These are phyloP conservation scores for Brassica hybrid DNA, from an alignment of 441 rosid species.

Conservation along the genomic window DNA sequence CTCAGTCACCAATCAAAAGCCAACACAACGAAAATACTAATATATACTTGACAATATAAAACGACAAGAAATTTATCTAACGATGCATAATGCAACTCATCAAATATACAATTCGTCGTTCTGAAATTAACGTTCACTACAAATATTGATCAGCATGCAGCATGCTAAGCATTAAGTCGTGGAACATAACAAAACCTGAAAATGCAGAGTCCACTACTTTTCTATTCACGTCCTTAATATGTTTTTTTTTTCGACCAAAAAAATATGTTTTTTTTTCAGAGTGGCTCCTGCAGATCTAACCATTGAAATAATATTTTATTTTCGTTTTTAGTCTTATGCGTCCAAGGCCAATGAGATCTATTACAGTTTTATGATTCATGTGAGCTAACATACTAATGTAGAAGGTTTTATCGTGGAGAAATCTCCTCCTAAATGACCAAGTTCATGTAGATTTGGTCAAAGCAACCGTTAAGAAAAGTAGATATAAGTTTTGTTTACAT, in stretches of 20 bases:
- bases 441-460: slow-evolving; percentile 14
- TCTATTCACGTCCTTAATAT: neutral
- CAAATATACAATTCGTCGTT: neutral
- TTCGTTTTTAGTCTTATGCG: neutral
- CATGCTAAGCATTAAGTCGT: too few relatives aligned
- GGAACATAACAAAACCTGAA: too few relatives aligned
- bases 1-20: neutral
- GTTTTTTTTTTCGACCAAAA: too few relatives aligned
- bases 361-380: neutral
- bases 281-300: slow-evolving; percentile 24
- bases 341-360: slow-evolving; percentile 13
- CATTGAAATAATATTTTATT: neutral
- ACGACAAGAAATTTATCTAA: neutral
- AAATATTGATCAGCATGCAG: neutral
- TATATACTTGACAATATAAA: neutral
- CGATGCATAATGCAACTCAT: neutral
- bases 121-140: neutral
- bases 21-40: neutral
- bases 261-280: slow-evolving; percentile 1
- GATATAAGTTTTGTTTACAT: neutral
- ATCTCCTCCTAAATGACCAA: neutral
- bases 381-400: neutral
- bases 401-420: neutral
- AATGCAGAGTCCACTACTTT: too few relatives aligned
- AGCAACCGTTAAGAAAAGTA: slow-evolving; percentile 3